phyloP scores from a whole-genome alignment of 495 filamentous ascomycete genomes.

The Usnea hakonensis region DNA sequence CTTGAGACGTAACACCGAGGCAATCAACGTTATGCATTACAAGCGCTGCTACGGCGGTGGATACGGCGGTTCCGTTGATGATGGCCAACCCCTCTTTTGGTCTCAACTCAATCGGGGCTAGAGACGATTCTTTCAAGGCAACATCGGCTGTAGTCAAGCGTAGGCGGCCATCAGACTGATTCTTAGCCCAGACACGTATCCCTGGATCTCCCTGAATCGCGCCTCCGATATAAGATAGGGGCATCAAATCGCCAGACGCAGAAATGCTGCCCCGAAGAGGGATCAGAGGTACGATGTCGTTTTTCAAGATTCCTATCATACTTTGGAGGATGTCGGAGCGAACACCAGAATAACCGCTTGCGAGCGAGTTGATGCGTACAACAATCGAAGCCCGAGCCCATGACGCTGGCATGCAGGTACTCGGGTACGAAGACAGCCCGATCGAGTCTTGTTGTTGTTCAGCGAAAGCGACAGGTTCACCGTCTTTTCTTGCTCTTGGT shows the following conservation, averaged over 20 bases:
- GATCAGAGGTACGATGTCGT: slow-evolving; percentile 46
- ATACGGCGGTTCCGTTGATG: slow-evolving; percentile 55
- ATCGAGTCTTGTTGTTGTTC: not conserved
- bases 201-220: slow-evolving; percentile 49
- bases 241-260: slow-evolving; percentile 58
- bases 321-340: slow-evolving; percentile 40
- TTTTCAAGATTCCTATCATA: slow-evolving; percentile 39
- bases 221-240: slow-evolving; percentile 55
- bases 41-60: slow-evolving; percentile 41
- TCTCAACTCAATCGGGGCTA: slow-evolving; percentile 42
- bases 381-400: slow-evolving; percentile 51
- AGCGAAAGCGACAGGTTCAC: not conserved
- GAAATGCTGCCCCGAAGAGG: slow-evolving; percentile 60
- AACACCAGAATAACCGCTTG: slow-evolving; percentile 53
- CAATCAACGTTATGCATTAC: slow-evolving; percentile 49
- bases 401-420: slow-evolving; percentile 34
- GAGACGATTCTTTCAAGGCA: slow-evolving; percentile 32
- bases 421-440: not conserved
- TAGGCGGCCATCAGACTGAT: slow-evolving; percentile 14
- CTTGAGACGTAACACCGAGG: slow-evolving; percentile 48
- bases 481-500: not conserved
- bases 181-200: slow-evolving; percentile 33
- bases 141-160: slow-evolving; percentile 35
- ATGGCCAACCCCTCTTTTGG: slow-evolving; percentile 55
- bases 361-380: slow-evolving; percentile 48